Conservation (phyloP, 2,329 filamentous ascomycete genomes). For the Ceratocystis colombiana region DNA sequence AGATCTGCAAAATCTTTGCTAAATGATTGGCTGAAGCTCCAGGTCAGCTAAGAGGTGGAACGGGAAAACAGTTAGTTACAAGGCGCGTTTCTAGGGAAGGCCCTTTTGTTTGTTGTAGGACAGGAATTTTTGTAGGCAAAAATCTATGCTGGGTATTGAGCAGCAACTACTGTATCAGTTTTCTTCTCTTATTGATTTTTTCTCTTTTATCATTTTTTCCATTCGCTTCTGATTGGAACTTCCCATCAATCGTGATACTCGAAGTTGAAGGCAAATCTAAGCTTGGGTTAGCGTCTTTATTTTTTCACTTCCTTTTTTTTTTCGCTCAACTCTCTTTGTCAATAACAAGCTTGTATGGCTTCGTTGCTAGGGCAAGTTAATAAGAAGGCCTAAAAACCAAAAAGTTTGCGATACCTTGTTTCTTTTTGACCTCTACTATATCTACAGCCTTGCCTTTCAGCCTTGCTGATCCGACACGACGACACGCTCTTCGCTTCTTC, state of each 20-base stretch:
- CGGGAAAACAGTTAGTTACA: not conserved
- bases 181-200: not conserved
- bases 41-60: not conserved
- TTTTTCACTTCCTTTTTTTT: not conserved
- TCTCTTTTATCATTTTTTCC: not conserved
- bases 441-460: slow-evolving; percentile 10
- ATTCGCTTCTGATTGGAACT: not conserved
- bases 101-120: slow-evolving; percentile 14
- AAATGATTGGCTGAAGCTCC: slow-evolving; percentile 2
- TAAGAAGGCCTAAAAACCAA: not conserved
- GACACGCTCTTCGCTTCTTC: not conserved
- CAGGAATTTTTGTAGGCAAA: slow-evolving; percentile 1
- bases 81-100: slow-evolving; percentile 8
- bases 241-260: not conserved
- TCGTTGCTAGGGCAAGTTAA: slow-evolving; percentile 3
- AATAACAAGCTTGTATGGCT: not conserved
- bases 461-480: slow-evolving; percentile 1
- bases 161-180: not conserved
- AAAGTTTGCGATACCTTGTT: slow-evolving; percentile 14
- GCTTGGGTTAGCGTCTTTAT: not conserved
- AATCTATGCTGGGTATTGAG: not conserved
- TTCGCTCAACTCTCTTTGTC: not conserved
- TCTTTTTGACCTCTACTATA: not conserved
- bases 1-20: not conserved
- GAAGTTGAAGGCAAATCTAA: not conserved